Evolutionary conservation across 805 yeast species (phyloP).

Genomic region (Cyberlindnera euphorbiae): DNA sequence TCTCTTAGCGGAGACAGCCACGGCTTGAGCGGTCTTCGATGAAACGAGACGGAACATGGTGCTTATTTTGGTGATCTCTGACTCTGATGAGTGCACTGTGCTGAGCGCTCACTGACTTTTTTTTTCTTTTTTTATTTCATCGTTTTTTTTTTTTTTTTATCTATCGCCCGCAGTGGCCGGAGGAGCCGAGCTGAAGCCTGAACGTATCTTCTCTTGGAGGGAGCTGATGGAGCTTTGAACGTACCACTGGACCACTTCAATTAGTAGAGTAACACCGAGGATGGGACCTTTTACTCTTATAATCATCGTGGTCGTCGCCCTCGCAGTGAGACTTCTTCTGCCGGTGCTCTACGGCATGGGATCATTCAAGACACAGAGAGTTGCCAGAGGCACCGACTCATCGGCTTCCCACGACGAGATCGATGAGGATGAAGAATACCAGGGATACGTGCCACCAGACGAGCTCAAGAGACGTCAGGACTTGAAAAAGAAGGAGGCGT

Average conservation of each 20-base stretch:
- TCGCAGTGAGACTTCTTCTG: constrained; percentile 37
- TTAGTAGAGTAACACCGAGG: background rate
- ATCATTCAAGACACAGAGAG: constrained; percentile 28
- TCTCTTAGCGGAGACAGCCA: too few relatives aligned
- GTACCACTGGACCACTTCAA: too few relatives aligned
- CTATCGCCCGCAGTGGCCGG: too few relatives aligned
- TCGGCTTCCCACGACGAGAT: background rate
- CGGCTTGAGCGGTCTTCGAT: too few relatives aligned
- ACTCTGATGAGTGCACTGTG: too few relatives aligned
- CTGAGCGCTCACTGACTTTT: background rate
- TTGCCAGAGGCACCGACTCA: background rate
- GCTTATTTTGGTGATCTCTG: too few relatives aligned
- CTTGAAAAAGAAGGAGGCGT: constrained; percentile 7
- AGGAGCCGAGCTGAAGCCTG: too few relatives aligned
- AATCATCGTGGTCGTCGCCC: constrained; percentile 36
- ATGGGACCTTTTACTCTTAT: constrained; percentile 21
- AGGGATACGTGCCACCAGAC: constrained; percentile 25
- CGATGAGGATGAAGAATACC: constrained; percentile 1
- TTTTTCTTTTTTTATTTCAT: background rate
- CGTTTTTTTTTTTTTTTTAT: background rate
- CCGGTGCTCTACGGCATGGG: constrained; percentile 51
- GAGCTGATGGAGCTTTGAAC: too few relatives aligned
- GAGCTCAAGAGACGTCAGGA: constrained; percentile 15
- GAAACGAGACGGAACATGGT: too few relatives aligned
- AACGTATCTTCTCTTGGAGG: too few relatives aligned